Base-by-base conservation (phyloP, 1,284 basidiomycete species). In the Termitomyces sp. region DNA sequence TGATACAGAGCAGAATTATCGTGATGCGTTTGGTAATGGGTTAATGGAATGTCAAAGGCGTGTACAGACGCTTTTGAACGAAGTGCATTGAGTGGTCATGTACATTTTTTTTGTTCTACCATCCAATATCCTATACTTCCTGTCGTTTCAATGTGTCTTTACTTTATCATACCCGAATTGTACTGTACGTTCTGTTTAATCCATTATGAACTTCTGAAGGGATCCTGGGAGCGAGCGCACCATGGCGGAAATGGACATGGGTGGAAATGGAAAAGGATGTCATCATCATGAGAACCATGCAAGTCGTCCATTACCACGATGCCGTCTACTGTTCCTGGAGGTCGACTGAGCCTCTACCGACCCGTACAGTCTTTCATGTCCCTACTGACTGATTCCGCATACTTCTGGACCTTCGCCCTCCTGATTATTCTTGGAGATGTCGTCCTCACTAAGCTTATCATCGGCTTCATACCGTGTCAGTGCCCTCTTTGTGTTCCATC, bases 381-480 rank as follows among this genome's bases (percentile, higher is more conserved):
- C 31, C 65, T 90, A 2, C 70, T 92, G 21, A 75, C 77, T 42
- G 78, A 91, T 64, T 74, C 79, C 39, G 68, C 67, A 26, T 85
- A 85, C 65, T 93, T 88, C 70, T 84, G 82, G 79, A 65, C 69
- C 31, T 70, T 92, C 31, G 84, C 86, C 5, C 60, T 69, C 9
- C 68, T 90, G 9, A 78, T 92, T 15, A 67, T 92, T 19, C 40
- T 88, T 9, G 88, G 82, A 49, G 92, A 97, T 79, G 79, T 80
- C 2, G 50, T 84, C 36, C 78, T 96, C 40, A 92, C 89, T 6
- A 75, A 84, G 41, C 76, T 92, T 62, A 86, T 96, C 62, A 86
- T 95, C 62, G 79, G 73, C 45, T 87, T 86, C 66, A 77, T 96
- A 52, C 79, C 87, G 59, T 97, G 93, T 95, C 62, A 73, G 88